Conservation (phyloP, 495 filamentous ascomycete species). For the Daldinia loculata region DNA sequence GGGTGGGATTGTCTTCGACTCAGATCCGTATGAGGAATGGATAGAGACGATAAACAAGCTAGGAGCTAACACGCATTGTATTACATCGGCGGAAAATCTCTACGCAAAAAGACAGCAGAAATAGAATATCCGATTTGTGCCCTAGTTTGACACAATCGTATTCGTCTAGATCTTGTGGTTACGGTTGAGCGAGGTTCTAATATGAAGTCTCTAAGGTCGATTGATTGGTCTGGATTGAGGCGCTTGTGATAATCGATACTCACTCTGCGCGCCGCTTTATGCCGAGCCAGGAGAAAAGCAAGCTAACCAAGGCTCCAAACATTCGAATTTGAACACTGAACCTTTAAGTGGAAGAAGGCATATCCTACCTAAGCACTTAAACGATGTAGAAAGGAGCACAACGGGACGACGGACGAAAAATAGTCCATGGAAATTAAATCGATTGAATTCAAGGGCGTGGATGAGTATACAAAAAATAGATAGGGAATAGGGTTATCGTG, state of each 20-base stretch:
- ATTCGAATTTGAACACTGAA: too few relatives aligned
- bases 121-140: not conserved
- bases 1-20: constrained; percentile 98
- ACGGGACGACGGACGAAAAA: not conserved
- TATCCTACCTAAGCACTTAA: not conserved
- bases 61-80: constrained; percentile 85
- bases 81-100: constrained; percentile 81
- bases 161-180: not conserved
- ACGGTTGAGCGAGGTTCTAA: not conserved
- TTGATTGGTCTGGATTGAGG: not conserved
- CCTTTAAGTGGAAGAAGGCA: too few relatives aligned
- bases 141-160: not conserved
- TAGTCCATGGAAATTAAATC: not conserved
- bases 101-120: constrained; percentile 59
- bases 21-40: constrained; percentile 92
- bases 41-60: constrained; percentile 98
- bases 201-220: not conserved
- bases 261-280: not conserved
- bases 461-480: not conserved
- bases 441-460: not conserved
- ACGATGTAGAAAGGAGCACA: not conserved
- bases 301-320: not conserved
- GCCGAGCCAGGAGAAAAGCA: not conserved
- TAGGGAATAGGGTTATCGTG: not conserved
- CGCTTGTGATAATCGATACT: not conserved